Evolutionary conservation across 495 filamentous ascomycete species (phyloP).

Genomic region (Tricharina praecox): DNA sequence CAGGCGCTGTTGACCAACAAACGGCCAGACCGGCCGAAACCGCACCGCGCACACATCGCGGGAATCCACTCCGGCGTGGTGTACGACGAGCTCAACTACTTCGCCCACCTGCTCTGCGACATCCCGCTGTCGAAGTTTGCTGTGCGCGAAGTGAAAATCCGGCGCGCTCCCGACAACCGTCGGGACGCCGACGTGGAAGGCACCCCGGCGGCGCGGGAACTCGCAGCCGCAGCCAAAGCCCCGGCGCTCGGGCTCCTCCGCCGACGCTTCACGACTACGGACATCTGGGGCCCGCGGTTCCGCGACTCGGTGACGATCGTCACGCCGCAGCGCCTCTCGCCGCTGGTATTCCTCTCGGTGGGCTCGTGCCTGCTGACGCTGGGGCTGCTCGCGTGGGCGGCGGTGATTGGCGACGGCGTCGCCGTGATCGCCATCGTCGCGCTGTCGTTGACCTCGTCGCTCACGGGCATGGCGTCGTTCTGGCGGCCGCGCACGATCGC

Average conservation of each 20-base stretch:
- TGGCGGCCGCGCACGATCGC: conserved; percentile 38
- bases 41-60: conserved; percentile 11
- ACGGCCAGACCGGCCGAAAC: not conserved
- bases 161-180: no score
- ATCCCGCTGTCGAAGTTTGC: conserved; percentile 7
- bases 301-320: conserved; percentile 29
- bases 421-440: conserved; percentile 34
- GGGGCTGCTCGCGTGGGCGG: conserved; percentile 30
- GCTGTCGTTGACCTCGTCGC: conserved; percentile 31
- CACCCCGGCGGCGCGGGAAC: no score
- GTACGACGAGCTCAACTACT: not conserved
- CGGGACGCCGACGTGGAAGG: no score
- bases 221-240: no score
- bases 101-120: conserved; percentile 1
- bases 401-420: conserved; percentile 38
- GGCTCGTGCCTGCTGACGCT: conserved; percentile 34
- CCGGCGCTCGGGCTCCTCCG: no score
- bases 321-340: not conserved
- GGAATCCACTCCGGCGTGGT: conserved; percentile 3
- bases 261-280: conserved; percentile 1
- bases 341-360: not conserved
- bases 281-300: not conserved
- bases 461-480: conserved; percentile 37
- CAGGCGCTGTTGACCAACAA: not conserved
- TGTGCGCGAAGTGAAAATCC: no score